These are phyloP conservation scores for Suhomyces ambrosiae DNA, from an alignment of 1,139 yeast genomes.

Conservation along the genomic window DNA sequence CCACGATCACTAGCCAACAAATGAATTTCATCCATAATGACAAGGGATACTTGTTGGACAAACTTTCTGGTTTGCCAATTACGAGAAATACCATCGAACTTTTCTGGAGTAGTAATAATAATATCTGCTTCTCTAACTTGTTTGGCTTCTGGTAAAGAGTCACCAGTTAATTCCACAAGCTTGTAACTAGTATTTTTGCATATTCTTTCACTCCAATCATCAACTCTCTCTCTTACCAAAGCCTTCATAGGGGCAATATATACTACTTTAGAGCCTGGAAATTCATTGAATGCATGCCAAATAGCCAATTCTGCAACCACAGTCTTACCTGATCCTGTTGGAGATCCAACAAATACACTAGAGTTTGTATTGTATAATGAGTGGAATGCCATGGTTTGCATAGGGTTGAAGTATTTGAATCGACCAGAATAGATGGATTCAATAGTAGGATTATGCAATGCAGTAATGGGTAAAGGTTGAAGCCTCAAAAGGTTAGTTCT, in stretches of 20 bases:
- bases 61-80: conserved; percentile 95
- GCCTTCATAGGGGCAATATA: conserved; percentile 99
- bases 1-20: conserved; percentile 97
- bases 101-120: conserved; percentile 95
- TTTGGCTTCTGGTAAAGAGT: conserved; percentile 84
- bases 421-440: conserved; percentile 67
- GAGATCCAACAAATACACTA: conserved; percentile 92
- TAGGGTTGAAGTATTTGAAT: conserved; percentile 91
- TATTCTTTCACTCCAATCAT: conserved; percentile 84
- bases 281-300: conserved; percentile 88
- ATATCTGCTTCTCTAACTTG: conserved; percentile 91
- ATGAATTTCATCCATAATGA: conserved; percentile 98
- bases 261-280: conserved; percentile 81
- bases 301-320: conserved; percentile 96
- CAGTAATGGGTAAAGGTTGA: conserved; percentile 84
- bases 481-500: conserved; percentile 77
- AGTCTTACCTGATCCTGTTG: conserved; percentile 98
- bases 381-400: conserved; percentile 98
- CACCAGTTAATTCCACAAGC: conserved; percentile 95
- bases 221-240: conserved; percentile 92
- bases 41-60: conserved; percentile 87
- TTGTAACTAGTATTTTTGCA: conserved; percentile 62
- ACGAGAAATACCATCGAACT: conserved; percentile 98
- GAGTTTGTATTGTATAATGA: conserved; percentile 77
- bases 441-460: conserved; percentile 67